These are phyloP conservation scores for Melocanna baccifera DNA, from an alignment of 176 grass and related monocot species.

Conservation along the genomic window DNA sequence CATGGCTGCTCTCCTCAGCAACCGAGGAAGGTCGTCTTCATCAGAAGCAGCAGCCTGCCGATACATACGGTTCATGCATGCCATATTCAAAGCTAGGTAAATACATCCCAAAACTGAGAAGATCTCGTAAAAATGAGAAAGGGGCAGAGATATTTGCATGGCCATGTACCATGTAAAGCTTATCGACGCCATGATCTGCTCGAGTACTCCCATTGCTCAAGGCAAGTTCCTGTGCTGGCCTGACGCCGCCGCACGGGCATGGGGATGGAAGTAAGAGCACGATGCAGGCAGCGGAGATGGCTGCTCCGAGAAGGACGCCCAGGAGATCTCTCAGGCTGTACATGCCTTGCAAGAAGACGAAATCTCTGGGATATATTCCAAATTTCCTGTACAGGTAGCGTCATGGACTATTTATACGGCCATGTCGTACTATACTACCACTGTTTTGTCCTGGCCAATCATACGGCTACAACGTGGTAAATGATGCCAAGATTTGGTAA, in stretches of 20 bases:
- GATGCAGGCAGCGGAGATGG: neutral
- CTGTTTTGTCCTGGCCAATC: too few species aligned
- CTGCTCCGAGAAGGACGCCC: neutral
- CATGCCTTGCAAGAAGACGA: neutral
- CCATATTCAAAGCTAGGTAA: too few species aligned
- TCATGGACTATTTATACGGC: neutral
- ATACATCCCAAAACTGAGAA: too few species aligned
- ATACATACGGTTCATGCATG: too few species aligned
- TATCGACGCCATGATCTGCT: neutral
- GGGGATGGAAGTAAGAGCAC: neutral
- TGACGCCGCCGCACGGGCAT: neutral
- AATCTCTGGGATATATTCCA: neutral
- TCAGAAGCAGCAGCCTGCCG: neutral
- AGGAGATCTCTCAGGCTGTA: neutral
- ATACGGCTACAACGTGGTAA: too few species aligned
- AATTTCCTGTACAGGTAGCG: neutral
- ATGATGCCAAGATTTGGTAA: too few species aligned
- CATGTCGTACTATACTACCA: neutral
- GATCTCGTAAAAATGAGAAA: too few species aligned
- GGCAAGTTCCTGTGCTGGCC: neutral
- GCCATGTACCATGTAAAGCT: neutral
- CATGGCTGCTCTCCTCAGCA: slow-evolving; percentile 34
- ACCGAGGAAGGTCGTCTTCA: neutral
- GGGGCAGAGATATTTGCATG: neutral
- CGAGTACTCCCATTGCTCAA: neutral